Evolutionary conservation across 306 rosid genomes (phyloP).

Genomic region (Quercus parvula): DNA sequence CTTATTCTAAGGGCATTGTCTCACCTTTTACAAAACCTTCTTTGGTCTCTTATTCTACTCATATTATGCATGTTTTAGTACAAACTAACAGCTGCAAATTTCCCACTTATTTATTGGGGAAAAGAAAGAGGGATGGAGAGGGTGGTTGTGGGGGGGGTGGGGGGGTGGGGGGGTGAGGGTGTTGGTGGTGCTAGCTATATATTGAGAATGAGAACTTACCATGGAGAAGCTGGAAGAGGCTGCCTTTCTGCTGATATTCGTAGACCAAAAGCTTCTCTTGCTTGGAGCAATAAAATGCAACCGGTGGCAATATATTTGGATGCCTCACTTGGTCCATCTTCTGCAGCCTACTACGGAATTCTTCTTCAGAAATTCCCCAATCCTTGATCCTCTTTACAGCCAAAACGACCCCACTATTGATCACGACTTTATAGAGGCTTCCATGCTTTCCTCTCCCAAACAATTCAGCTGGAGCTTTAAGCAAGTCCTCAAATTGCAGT

Average conservation of each 20-base stretch:
- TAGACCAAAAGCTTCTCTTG: constrained; percentile 77
- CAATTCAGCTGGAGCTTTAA: constrained; percentile 69
- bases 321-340: constrained; percentile 46
- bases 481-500: constrained; percentile 59
- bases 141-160: not conserved
- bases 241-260: constrained; percentile 64
- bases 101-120: not conserved
- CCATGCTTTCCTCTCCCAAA: constrained; percentile 67
- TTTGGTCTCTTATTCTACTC: not conserved
- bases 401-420: constrained; percentile 42
- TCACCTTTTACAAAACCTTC: too few relatives aligned
- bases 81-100: not conserved
- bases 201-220: constrained; percentile 34
- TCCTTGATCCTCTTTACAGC: constrained; percentile 78
- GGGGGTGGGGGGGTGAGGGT: not conserved
- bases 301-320: constrained; percentile 41
- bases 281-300: constrained; percentile 67
- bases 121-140: too few relatives aligned
- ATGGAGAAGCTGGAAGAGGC: constrained; percentile 64
- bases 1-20: too few relatives aligned
- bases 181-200: not conserved
- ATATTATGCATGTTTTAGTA: not conserved
- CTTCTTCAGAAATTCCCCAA: constrained; percentile 52
- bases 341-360: constrained; percentile 49
- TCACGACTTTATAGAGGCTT: constrained; percentile 67